Evolutionary conservation across 1,139 yeast genomes (phyloP).

Genomic region (Saccharomycopsis hybrid): DNA sequence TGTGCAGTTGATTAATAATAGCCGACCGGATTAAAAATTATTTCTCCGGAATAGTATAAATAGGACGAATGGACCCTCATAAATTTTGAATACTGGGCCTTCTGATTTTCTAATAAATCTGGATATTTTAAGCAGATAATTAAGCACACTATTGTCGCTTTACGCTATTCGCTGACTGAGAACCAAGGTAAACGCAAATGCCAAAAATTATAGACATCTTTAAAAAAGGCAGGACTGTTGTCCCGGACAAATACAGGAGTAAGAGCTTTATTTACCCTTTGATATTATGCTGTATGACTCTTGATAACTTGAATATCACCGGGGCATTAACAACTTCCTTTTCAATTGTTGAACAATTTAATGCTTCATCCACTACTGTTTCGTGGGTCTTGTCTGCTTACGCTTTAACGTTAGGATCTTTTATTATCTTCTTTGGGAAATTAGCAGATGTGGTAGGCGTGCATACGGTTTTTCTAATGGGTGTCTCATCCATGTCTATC

Average conservation of each 20-base stretch:
- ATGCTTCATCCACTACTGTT: conserved; percentile 26
- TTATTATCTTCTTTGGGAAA: conserved; percentile 33
- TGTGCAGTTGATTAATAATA: too few species aligned
- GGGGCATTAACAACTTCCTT: conserved; percentile 27
- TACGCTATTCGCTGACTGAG: too few species aligned
- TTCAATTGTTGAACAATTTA: conserved; percentile 25
- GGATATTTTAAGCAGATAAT: too few species aligned
- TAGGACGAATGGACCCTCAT: too few species aligned
- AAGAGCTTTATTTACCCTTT: not conserved
- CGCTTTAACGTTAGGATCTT: conserved; percentile 31
- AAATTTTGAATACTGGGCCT: too few species aligned
- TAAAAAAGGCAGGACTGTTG: too few species aligned
- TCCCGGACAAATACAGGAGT: not conserved
- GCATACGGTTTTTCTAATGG: conserved; percentile 25
- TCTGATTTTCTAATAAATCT: too few species aligned
- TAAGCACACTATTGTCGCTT: too few species aligned
- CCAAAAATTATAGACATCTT: too few species aligned
- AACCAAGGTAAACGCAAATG: too few species aligned
- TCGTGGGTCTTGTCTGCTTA: conserved; percentile 33
- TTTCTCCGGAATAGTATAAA: too few species aligned
- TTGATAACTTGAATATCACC: conserved; percentile 24
- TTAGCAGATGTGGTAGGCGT: conserved; percentile 31
- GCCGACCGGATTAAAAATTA: too few species aligned
- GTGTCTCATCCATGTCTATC: conserved; percentile 24
- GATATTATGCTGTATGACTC: not conserved